Conservation (phyloP, 345 rosid species). For the Pistacia atlantica region DNA sequence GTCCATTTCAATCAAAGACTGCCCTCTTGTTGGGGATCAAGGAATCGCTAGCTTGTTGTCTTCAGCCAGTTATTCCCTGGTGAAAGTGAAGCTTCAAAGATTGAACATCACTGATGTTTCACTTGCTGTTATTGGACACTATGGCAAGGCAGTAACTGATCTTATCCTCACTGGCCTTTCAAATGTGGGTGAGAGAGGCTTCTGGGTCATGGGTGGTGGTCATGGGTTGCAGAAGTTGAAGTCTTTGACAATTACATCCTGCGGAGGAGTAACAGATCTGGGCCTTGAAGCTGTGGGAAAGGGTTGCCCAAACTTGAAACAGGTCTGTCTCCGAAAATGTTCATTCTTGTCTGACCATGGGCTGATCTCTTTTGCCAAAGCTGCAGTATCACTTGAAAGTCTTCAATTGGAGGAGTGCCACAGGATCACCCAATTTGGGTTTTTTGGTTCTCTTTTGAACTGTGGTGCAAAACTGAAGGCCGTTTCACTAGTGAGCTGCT, state of each 20-base stretch:
- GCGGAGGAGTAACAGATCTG: slow-evolving; percentile 72
- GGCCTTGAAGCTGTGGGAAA: slow-evolving; percentile 79
- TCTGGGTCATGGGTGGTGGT: slow-evolving; percentile 98
- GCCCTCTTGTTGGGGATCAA: slow-evolving; percentile 86
- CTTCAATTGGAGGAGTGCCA: slow-evolving; percentile 92
- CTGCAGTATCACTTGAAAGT: slow-evolving; percentile 68
- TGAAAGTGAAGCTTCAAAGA: slow-evolving; percentile 74
- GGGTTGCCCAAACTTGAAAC: slow-evolving; percentile 82
- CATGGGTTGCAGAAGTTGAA: slow-evolving; percentile 78
- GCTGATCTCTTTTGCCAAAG: slow-evolving; percentile 68
- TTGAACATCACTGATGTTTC: slow-evolving; percentile 79
- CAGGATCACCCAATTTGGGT: slow-evolving; percentile 85
- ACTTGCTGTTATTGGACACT: slow-evolving; percentile 85
- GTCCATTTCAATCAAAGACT: slow-evolving; percentile 70
- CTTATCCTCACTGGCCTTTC: slow-evolving; percentile 64
- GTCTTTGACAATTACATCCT: slow-evolving; percentile 61
- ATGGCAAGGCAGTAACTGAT: slow-evolving; percentile 73
- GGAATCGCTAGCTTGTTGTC: slow-evolving; percentile 71
- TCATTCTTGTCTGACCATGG: slow-evolving; percentile 76
- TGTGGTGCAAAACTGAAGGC: slow-evolving; percentile 74
- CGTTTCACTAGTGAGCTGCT: slow-evolving; percentile 66
- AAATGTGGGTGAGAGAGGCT: slow-evolving; percentile 76
- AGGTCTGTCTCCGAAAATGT: slow-evolving; percentile 53
- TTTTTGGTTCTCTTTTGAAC: slow-evolving; percentile 72
- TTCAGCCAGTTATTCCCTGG: slow-evolving; percentile 44